phyloP scores from a whole-genome alignment of 108 stramenopile genomes.

The Fistulifera pelliculosa region DNA sequence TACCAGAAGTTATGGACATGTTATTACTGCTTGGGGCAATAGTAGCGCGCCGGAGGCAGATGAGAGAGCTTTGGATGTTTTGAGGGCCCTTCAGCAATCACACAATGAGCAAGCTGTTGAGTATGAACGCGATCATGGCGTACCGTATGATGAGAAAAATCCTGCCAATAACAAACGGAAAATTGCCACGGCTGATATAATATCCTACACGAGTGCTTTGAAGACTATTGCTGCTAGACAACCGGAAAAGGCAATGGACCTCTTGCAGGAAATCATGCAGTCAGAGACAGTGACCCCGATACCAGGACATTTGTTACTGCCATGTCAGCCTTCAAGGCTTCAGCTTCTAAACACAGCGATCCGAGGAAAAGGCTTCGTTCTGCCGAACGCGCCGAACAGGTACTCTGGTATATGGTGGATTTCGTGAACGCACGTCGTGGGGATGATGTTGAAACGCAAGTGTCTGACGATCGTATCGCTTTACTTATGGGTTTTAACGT shows the following conservation, averaged over 20 bases:
- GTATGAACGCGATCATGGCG: constrained; percentile 27
- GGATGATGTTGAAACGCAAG: neutral
- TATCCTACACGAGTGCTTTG: constrained; percentile 33
- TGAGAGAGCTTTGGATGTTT: constrained; percentile 23
- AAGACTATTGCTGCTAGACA: constrained; percentile 14
- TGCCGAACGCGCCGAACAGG: constrained; percentile 31
- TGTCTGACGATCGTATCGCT: neutral
- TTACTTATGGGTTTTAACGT: constrained; percentile 31
- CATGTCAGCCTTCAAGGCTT: constrained; percentile 21
- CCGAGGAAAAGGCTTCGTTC: constrained; percentile 16
- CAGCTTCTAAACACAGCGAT: constrained; percentile 16
- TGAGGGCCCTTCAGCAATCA: constrained; percentile 21
- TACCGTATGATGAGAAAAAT: constrained; percentile 18
- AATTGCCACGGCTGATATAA: constrained; percentile 36
- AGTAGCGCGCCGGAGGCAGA: constrained; percentile 6
- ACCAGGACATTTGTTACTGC: constrained; percentile 11
- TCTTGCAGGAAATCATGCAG: constrained; percentile 24
- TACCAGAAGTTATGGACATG: constrained; percentile 23
- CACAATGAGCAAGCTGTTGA: constrained; percentile 21
- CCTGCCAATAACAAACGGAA: constrained; percentile 16
- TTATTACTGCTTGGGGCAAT: constrained; percentile 28
- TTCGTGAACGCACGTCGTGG: neutral
- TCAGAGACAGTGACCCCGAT: constrained; percentile 9
- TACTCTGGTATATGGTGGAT: constrained; percentile 34
- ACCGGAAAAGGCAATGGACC: constrained; percentile 13